A percentile compares a stretch with the other conserved stretches of the same genome.
These are phyloP conservation scores for Coemansia sp. DNA, from an alignment of 192 early-diverging fungal species.

Conservation along the genomic window DNA sequence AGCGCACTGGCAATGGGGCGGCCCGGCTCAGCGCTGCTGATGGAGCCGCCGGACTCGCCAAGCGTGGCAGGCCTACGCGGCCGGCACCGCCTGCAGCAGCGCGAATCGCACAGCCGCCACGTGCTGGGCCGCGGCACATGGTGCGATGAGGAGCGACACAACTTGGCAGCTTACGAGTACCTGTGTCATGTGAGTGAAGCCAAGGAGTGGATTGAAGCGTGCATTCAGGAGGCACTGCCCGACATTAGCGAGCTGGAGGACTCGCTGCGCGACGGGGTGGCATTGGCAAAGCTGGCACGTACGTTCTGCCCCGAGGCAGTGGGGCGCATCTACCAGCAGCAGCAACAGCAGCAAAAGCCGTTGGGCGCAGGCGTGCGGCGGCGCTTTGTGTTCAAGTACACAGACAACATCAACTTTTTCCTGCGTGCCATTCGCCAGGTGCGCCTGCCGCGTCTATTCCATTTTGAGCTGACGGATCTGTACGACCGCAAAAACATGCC, in stretches of 20 bases:
- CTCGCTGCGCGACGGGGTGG: constrained; percentile 89
- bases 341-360: constrained; percentile 12
- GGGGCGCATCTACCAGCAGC: constrained; percentile 75
- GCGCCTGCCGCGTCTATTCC: constrained; percentile 87
- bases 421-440: constrained; percentile 76
- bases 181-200: constrained; percentile 98
- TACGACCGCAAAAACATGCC: constrained; percentile 99
- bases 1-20: constrained; percentile 24
- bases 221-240: constrained; percentile 78
- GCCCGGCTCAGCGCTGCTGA: constrained; percentile 37
- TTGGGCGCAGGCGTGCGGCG: constrained; percentile 39
- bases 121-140: constrained; percentile 52
- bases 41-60: constrained; percentile 53
- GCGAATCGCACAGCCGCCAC: constrained; percentile 20
- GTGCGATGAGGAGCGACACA: constrained; percentile 87
- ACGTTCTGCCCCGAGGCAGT: constrained; percentile 81
- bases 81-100: constrained; percentile 52
- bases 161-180: constrained; percentile 97
- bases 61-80: constrained; percentile 51
- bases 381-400: constrained; percentile 88
- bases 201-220: constrained; percentile 99
- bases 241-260: constrained; percentile 81
- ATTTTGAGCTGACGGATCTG: constrained; percentile 95
- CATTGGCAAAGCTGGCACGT: constrained; percentile 83
- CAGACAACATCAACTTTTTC: constrained; percentile 97